Base-by-base conservation (phyloP, 1,284 basidiomycete genomes). In the Tausonia pullulans region DNA sequence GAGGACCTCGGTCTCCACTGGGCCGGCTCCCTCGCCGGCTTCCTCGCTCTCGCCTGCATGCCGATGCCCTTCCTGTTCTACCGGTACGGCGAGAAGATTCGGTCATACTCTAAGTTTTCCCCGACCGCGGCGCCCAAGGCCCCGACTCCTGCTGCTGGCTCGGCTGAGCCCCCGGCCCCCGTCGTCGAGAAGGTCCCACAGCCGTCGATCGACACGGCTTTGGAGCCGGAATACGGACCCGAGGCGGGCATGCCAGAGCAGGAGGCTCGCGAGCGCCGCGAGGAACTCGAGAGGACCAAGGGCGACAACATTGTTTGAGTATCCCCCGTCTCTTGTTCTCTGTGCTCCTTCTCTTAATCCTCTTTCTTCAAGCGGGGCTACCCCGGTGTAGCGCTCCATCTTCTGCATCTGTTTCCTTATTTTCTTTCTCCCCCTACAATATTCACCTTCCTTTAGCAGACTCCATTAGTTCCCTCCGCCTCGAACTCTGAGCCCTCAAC, bases 21-120 rank as follows among this genome's bases (percentile, higher is more conserved):
- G 83, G 83, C 81, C 0, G 78, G 80, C 74, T 81, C 78, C 68
- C 75, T 87, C 10, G 83, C 87, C 69, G 85, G 80, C 5, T 81
- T 81, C 70, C 69, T 86, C 46, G 76, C 82, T 3, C 72, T 83
- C 3, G 75, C 75, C 0, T 86, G 83, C 70, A 79, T 79, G 67
- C 86, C 85, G 5, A 73, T 81, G 61, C 80, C 81, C 0, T 79
- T 80, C 72, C 63, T 79, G 39, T 79, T 81, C 69, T 78, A 77
- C 71, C 68, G 69, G 50, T 67, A 81, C 66, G 81, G 81, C 9
- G 71, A 71, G 53, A 79, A 76, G 75, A 78, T 84, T 59, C 77
- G 82, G 45, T 77, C 74, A 64, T 80, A 77, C 69, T 83, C 81
- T 4, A 76, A 39, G 40, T 61, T 63, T 41, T 48, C 53, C 53